Conservation (phyloP, 768 basidiomycete genomes). For the Crucibulum laeve region DNA sequence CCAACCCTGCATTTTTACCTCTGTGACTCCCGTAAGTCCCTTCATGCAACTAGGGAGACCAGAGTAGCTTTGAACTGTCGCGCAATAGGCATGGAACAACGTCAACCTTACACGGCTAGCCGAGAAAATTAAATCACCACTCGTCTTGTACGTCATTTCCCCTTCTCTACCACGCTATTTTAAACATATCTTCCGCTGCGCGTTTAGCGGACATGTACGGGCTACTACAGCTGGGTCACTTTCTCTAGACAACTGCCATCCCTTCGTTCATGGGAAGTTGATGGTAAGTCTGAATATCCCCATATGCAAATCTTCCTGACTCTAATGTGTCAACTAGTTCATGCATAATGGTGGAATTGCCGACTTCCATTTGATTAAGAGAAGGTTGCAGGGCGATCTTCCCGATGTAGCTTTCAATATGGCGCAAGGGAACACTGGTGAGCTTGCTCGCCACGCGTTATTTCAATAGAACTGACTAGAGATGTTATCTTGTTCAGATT, state of each 20-base stretch:
- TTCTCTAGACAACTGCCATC: slow-evolving; percentile 94
- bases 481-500: slow-evolving; percentile 50
- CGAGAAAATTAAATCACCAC: slow-evolving; percentile 93
- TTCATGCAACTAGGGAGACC: background rate
- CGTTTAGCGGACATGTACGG: slow-evolving; percentile 79
- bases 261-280: slow-evolving; percentile 86
- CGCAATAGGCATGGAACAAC: slow-evolving; percentile 88
- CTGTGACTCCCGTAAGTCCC: slow-evolving; percentile 73
- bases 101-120: slow-evolving; percentile 89
- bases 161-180: slow-evolving; percentile 2
- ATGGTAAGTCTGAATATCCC: slow-evolving; percentile 60
- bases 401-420: slow-evolving; percentile 82
- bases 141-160: slow-evolving; percentile 72
- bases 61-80: background rate
- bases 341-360: slow-evolving; percentile 98
- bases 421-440: slow-evolving; percentile 92
- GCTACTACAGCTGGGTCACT: slow-evolving; percentile 90
- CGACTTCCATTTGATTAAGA: slow-evolving; percentile 77
- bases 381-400: slow-evolving; percentile 69
- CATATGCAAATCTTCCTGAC: background rate
- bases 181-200: background rate
- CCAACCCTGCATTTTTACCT: slow-evolving; percentile 95
- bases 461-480: background rate
- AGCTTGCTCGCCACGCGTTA: slow-evolving; percentile 9
- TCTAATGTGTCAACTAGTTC: slow-evolving; percentile 46